A percentile compares a stretch with the other conserved stretches of the same genome.
Conservation (phyloP, 2,329 filamentous ascomycete species). For the Beauveria brongniartii region DNA sequence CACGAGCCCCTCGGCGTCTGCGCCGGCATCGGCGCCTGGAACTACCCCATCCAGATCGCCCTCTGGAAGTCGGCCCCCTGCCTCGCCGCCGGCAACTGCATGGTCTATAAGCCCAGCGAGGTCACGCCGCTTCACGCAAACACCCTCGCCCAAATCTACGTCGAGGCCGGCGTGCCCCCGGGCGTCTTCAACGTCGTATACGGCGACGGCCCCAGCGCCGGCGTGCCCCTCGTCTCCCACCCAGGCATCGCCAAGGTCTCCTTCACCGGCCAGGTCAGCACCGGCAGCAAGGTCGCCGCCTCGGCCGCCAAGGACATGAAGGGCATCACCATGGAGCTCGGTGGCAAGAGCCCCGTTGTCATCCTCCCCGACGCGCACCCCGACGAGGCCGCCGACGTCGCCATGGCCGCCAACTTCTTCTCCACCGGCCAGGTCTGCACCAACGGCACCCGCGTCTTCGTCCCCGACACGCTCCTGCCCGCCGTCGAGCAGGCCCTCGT, state of each 20-base stretch:
- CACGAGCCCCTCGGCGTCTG: slow-evolving; percentile 79
- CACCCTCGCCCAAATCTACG: slow-evolving; percentile 66
- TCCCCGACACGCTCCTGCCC: slow-evolving; percentile 57
- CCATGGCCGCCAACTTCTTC: slow-evolving; percentile 93
- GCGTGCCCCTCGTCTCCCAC: slow-evolving; percentile 66
- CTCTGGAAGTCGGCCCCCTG: slow-evolving; percentile 85
- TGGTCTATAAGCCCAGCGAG: slow-evolving; percentile 88
- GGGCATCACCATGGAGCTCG: slow-evolving; percentile 86
- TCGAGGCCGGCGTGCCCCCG: slow-evolving; percentile 68
- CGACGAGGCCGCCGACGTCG: slow-evolving; percentile 74
- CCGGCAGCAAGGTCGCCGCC: slow-evolving; percentile 72
- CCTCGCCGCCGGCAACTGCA: slow-evolving; percentile 77
- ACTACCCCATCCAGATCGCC: slow-evolving; percentile 86
- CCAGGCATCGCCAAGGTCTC: slow-evolving; percentile 72
- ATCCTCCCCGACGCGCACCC: slow-evolving; percentile 73
- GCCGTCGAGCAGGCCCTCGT: slow-evolving; percentile 62
- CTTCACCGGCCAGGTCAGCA: slow-evolving; percentile 82
- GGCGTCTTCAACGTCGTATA: slow-evolving; percentile 86
- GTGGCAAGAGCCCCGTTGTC: slow-evolving; percentile 76
- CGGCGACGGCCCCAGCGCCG: slow-evolving; percentile 64
- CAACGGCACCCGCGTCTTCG: slow-evolving; percentile 82
- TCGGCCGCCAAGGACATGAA: slow-evolving; percentile 74
- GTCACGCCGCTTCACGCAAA: slow-evolving; percentile 78
- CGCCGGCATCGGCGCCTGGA: slow-evolving; percentile 84
- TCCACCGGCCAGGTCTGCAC: slow-evolving; percentile 88